phyloP scores from a whole-genome alignment of 805 yeast genomes.

The Priceomyces haplophilus region DNA sequence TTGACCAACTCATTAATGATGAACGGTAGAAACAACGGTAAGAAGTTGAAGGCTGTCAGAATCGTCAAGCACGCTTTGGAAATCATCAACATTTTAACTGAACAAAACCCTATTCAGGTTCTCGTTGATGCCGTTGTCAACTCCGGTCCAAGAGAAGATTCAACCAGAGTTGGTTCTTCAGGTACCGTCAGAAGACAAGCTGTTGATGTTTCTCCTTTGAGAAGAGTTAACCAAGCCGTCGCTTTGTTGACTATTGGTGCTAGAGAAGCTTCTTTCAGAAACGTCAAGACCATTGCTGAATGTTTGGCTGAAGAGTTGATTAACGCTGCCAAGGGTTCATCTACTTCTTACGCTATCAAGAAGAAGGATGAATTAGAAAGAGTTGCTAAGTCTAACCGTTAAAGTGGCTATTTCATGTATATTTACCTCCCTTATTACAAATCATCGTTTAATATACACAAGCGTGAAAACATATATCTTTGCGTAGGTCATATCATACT shows the following conservation, averaged over 20 bases:
- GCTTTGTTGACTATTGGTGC: constrained; percentile 98
- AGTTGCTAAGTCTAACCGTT: constrained; percentile 99
- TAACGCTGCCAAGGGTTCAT: constrained; percentile 99
- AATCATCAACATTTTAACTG: constrained; percentile 95
- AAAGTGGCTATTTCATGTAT: constrained; percentile 32
- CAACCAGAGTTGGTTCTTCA: constrained; percentile 99
- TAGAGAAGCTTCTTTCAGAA: constrained; percentile 99
- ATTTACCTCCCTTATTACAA: constrained; percentile 3
- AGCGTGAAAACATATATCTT: constrained; percentile 3
- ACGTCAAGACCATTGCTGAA: constrained; percentile 99
- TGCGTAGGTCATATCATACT: neutral
- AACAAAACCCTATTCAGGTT: constrained; percentile 99
- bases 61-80: constrained; percentile 99
- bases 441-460: constrained; percentile 5
- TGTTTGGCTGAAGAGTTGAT: constrained; percentile 99
- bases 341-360: constrained; percentile 99
- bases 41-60: constrained; percentile 99
- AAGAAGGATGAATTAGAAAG: constrained; percentile 99
- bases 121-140: constrained; percentile 98
- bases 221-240: constrained; percentile 99
- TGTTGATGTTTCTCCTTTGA: constrained; percentile 99
- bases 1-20: constrained; percentile 99
- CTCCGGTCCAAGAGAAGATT: constrained; percentile 99
- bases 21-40: constrained; percentile 99
- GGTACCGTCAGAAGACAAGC: constrained; percentile 99